These are phyloP conservation scores for Trichomonas tenax DNA, from an alignment of 208 protist genomes.

Conservation along the genomic window DNA sequence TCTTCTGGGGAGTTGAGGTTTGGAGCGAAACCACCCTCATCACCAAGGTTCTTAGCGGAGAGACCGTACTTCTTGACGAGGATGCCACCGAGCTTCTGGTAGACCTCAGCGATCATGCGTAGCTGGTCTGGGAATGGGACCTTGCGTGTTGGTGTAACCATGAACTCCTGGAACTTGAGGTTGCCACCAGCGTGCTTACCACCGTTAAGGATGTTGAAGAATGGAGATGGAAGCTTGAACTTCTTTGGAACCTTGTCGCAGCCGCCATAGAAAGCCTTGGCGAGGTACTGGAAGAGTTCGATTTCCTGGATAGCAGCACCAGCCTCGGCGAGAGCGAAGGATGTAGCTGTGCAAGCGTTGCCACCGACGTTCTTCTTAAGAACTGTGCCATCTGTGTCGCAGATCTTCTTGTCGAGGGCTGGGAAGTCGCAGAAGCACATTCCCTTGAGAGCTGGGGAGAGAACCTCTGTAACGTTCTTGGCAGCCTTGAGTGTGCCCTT, in stretches of 20 bases:
- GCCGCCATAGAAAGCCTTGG: not conserved
- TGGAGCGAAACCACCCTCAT: not conserved
- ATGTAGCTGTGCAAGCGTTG: not conserved
- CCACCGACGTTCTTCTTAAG: not conserved
- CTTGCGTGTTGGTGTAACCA: not conserved
- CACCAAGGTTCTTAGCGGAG: not conserved
- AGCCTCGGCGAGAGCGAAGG: not conserved
- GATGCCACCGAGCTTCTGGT: not conserved
- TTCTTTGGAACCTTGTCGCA: not conserved
- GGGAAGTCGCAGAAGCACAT: not conserved
- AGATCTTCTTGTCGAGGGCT: not conserved
- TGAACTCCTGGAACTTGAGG: not conserved
- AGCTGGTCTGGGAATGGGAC: not conserved
- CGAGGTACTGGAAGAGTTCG: not conserved
- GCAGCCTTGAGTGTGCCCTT: constrained; percentile 83
- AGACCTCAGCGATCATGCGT: not conserved
- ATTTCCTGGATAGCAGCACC: not conserved
- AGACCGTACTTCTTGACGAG: not conserved
- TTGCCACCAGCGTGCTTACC: no score
- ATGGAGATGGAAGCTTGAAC: not conserved
- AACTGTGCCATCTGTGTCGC: not conserved
- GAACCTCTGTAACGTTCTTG: constrained; percentile 77
- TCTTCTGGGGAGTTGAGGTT: not conserved
- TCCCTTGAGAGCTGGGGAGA: constrained; percentile 64
- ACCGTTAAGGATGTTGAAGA: constrained; percentile 19